Evolutionary conservation across 257 asterid species (phyloP).

Genomic region (Solanum sejunctum): DNA sequence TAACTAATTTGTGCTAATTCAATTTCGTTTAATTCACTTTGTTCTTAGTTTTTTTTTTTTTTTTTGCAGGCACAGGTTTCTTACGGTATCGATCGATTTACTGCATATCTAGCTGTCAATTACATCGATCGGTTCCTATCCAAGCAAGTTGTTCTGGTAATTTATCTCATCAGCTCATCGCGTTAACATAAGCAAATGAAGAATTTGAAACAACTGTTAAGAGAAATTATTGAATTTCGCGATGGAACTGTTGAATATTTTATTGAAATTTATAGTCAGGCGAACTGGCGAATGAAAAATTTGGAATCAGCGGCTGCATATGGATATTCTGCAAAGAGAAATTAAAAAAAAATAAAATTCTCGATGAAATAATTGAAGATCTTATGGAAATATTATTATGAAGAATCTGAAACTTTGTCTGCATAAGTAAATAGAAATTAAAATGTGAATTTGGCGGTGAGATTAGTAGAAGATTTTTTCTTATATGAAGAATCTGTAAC

Average conservation of each 20-base stretch:
- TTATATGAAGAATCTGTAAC: no score
- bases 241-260: no score
- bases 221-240: no score
- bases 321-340: not conserved
- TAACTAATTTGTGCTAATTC: not conserved
- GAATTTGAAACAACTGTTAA: no score
- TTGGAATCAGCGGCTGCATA: not conserved
- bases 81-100: constrained; percentile 26
- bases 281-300: not conserved
- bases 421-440: not conserved
- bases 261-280: no score
- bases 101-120: constrained; percentile 38
- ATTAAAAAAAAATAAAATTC: not conserved
- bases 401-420: not conserved
- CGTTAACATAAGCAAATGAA: not conserved
- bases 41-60: not conserved
- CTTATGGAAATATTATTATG: not conserved
- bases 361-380: not conserved
- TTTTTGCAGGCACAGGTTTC: constrained; percentile 25
- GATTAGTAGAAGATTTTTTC: not conserved
- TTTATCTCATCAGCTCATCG: not conserved
- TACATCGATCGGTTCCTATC: constrained; percentile 54
- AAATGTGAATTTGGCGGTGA: not conserved
- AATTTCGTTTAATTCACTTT: not conserved
- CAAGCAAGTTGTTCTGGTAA: constrained; percentile 30